A percentile compares a stretch with the other conserved stretches of the same genome.
Evolutionary conservation across 768 basidiomycete genomes (phyloP).

Genomic region (Floccularia luteovirens): DNA sequence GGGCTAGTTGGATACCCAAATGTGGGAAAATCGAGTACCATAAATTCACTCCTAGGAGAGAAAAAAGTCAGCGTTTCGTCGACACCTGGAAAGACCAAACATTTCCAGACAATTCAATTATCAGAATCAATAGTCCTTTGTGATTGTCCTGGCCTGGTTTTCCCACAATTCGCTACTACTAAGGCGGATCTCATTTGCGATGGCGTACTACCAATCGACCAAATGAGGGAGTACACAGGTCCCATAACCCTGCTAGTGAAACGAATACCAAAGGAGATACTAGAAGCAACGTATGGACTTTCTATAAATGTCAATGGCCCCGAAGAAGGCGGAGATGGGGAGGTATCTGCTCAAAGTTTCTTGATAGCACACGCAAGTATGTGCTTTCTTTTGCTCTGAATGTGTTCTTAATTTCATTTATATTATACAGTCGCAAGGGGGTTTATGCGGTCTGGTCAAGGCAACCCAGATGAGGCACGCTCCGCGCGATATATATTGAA

Average conservation of each 20-base stretch:
- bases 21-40: constrained; percentile 96
- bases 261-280: constrained; percentile 70
- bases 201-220: constrained; percentile 95
- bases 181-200: constrained; percentile 95
- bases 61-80: constrained; percentile 98
- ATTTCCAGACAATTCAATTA: constrained; percentile 97
- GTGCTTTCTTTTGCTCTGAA: constrained; percentile 21
- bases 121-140: constrained; percentile 82
- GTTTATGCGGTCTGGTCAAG: constrained; percentile 88
- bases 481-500: constrained; percentile 90
- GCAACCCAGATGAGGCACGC: constrained; percentile 95
- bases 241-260: constrained; percentile 73
- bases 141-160: constrained; percentile 97
- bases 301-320: constrained; percentile 50
- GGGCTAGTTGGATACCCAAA: constrained; percentile 98
- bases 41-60: constrained; percentile 92
- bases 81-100: constrained; percentile 97
- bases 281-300: constrained; percentile 91
- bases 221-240: constrained; percentile 88
- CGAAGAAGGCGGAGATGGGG: constrained; percentile 84
- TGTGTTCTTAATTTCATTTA: constrained; percentile 8
- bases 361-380: constrained; percentile 88
- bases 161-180: constrained; percentile 96
- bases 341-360: constrained; percentile 70
- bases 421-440: constrained; percentile 76